Conservation (phyloP, 2,329 filamentous ascomycete genomes). For the Amphichorda felina region DNA sequence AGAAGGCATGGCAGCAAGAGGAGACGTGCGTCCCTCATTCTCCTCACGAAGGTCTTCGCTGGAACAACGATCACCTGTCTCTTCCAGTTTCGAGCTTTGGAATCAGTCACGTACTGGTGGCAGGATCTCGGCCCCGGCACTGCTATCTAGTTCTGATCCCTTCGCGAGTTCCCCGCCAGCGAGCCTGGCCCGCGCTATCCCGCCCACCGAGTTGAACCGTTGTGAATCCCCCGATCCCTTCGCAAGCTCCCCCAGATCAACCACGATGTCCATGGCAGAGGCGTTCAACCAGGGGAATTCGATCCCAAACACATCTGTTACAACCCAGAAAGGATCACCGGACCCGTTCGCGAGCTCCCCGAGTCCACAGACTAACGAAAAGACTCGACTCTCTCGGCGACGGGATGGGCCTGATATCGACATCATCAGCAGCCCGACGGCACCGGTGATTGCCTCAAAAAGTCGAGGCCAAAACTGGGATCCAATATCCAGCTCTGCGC, state of each 20-base stretch:
- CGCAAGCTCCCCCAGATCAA: conserved; percentile 3
- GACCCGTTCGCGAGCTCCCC: conserved; percentile 24
- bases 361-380: conserved; percentile 1
- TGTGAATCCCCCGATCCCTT: conserved; percentile 3
- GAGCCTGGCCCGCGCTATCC: not conserved
- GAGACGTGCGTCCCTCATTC: too few species aligned
- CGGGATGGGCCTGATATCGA: not conserved
- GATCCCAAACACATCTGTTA: too few species aligned
- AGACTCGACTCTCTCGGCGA: too few species aligned
- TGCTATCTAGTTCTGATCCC: too few species aligned
- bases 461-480: conserved; percentile 7
- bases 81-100: too few species aligned
- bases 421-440: conserved; percentile 1
- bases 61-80: too few species aligned
- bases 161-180: not conserved
- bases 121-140: too few species aligned
- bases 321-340: conserved; percentile 4
- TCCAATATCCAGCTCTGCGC: conserved; percentile 41
- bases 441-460: not conserved
- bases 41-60: too few species aligned
- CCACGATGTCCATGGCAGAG: too few species aligned
- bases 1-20: too few species aligned
- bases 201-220: not conserved
- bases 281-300: too few species aligned
- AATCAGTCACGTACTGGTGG: too few species aligned